Evolutionary conservation across 2,329 filamentous ascomycete species (phyloP).

Genomic region (Aspergillus uvarum): DNA sequence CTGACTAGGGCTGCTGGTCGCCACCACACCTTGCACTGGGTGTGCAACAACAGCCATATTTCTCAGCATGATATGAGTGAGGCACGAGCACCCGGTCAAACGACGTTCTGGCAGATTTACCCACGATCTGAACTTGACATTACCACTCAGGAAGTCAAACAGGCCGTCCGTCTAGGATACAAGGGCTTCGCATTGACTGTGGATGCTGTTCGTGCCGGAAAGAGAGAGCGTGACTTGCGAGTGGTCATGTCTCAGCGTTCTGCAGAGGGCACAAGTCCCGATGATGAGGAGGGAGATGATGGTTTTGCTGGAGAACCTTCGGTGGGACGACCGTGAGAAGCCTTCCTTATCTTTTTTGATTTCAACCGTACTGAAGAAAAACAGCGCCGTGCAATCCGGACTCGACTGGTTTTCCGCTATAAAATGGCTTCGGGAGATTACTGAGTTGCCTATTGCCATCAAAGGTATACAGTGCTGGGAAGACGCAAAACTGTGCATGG

Average conservation of each 20-base stretch:
- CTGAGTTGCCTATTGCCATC: constrained; percentile 8
- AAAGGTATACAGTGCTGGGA: constrained; percentile 12
- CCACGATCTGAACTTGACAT: neutral
- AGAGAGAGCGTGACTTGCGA: neutral
- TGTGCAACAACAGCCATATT: constrained; percentile 1
- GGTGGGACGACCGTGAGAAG: constrained; percentile 1
- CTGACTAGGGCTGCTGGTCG: constrained; percentile 2
- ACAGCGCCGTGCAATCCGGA: neutral
- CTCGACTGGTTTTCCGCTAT: constrained; percentile 1
- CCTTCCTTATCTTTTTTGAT: too few relatives aligned
- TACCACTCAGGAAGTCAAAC: neutral
- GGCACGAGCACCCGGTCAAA: neutral
- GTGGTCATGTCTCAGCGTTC: too few relatives aligned
- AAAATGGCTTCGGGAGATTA: constrained; percentile 4
- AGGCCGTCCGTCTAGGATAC: constrained; percentile 5
- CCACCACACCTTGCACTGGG: constrained; percentile 7
- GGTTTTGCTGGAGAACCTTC: neutral
- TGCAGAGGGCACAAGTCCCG: too few relatives aligned
- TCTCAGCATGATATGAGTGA: neutral
- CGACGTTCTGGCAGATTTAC: constrained; percentile 8
- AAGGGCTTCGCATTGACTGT: constrained; percentile 11
- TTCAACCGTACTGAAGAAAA: too few relatives aligned
- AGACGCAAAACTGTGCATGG: constrained; percentile 5
- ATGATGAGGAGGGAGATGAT: neutral
- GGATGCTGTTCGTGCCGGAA: constrained; percentile 6